A percentile compares a stretch with the other conserved stretches of the same genome.
Conservation (phyloP, 768 basidiomycete genomes). For the Tephrocybe sp. region DNA sequence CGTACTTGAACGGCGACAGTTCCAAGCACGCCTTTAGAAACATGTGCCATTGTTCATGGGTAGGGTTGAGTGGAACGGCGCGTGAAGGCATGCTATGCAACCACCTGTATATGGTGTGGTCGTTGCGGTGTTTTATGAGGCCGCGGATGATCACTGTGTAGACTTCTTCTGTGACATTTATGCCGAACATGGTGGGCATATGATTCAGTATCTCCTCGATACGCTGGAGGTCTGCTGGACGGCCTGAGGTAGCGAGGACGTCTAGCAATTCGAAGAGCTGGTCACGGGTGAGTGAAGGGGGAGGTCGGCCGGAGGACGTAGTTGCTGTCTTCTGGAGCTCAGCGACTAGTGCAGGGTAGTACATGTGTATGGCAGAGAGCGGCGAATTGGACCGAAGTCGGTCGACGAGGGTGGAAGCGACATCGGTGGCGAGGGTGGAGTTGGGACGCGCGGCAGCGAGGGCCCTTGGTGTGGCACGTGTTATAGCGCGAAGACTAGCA, state of each 20-base stretch:
- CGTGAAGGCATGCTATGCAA: slow-evolving; percentile 52
- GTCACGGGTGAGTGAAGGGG: slow-evolving; percentile 25
- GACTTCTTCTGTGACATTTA: slow-evolving; percentile 43
- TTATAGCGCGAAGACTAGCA: slow-evolving; percentile 24
- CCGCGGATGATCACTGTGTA: slow-evolving; percentile 50
- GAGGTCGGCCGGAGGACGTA: slow-evolving; percentile 18
- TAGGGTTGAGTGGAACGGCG: slow-evolving; percentile 45
- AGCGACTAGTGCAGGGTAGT: slow-evolving; percentile 29
- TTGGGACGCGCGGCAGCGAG: slow-evolving; percentile 14
- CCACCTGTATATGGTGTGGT: slow-evolving; percentile 47
- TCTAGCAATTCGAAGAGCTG: slow-evolving; percentile 42
- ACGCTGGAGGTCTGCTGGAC: slow-evolving; percentile 52
- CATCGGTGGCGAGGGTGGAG: slow-evolving; percentile 6
- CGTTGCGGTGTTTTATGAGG: slow-evolving; percentile 44
- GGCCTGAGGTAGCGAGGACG: slow-evolving; percentile 50
- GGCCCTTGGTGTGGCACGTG: slow-evolving; percentile 15
- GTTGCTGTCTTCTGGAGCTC: slow-evolving; percentile 18
- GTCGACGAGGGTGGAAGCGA: slow-evolving; percentile 19
- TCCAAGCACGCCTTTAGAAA: slow-evolving; percentile 43
- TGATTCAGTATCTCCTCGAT: slow-evolving; percentile 53
- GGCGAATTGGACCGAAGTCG: slow-evolving; percentile 25
- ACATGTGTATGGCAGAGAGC: slow-evolving; percentile 33
- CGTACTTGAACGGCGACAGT: slow-evolving; percentile 28
- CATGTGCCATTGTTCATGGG: slow-evolving; percentile 53
- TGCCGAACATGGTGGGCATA: slow-evolving; percentile 45